Base-by-base conservation (phyloP, 352 stramenopile species). In the Globisporangium megalacanthum region DNA sequence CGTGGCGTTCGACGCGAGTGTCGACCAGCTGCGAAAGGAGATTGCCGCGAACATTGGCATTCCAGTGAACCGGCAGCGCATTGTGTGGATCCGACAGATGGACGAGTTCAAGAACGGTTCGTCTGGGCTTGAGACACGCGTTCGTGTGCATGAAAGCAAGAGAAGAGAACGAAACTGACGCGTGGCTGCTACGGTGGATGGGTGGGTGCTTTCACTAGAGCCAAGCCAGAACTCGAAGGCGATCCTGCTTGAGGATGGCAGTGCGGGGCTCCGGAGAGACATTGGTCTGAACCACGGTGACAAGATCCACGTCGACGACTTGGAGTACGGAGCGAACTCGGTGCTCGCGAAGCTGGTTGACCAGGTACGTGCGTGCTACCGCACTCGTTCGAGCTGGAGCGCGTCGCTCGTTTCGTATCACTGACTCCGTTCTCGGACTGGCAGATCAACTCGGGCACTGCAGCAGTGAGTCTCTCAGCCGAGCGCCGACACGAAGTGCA, bases 261-360 rank as follows among this genome's bases (percentile, higher is more conserved):
- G 75, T 19, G 79, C 78, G n/a, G 68, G 60, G 11, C 75, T 95
- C n/a, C 72, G 83, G 61, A 83, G 81, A 66, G 83, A 93, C 45
- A 84, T 95, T 60, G 86, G 86, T 1, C 79, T 95, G 31, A 76
- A 73, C 46, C 84, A 95, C 60, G 86, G 86, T 70, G 86, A 95
- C 61, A 95, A 95, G 64, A 92, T 95, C 58, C 84, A 95, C 52
- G 81, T 95, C 33, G 83, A 92, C 36, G 83, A 95, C 60, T 88
- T 79, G 45, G 71, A 82, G 20, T 83, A 88, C 58, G 83, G 85
- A 4, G 72, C 83, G 49, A 83, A 85, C 49, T 93, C 83, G 41
- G 83, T 93, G 13, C 64, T 95, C 10, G 83, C 75, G 4, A 92
- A 89, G 55, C 72, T 95, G 5, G 83, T 86, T 37, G 75, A 94